Evolutionary conservation across 257 asterid species (phyloP).

Genomic region (Ocimum tenuiflorum): DNA sequence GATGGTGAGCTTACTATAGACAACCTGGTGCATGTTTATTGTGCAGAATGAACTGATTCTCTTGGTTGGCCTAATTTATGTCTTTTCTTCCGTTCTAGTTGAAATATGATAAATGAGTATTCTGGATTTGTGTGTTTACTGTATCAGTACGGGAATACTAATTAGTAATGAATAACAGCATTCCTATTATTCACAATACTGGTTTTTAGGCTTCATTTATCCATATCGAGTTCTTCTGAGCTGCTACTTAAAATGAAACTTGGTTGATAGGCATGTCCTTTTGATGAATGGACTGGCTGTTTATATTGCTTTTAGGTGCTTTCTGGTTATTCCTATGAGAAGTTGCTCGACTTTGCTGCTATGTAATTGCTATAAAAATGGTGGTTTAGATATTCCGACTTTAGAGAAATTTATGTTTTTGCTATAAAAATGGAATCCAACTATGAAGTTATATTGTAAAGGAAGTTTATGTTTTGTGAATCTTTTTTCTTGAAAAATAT

Average conservation of each 20-base stretch:
- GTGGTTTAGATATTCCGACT: not conserved
- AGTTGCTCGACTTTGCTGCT: not conserved
- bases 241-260: not conserved
- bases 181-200: not conserved
- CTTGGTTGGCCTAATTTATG: not conserved
- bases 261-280: not conserved
- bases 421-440: not conserved
- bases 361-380: not conserved
- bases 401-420: not conserved
- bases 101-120: not conserved
- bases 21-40: slow-evolving; percentile 7
- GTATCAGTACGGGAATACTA: not conserved
- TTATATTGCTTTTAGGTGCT: not conserved
- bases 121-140: not conserved
- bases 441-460: not conserved
- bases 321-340: not conserved
- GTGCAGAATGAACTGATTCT: not conserved
- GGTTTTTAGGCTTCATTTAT: not conserved
- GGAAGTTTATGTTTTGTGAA: not conserved
- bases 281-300: not conserved
- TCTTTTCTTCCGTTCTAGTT: not conserved
- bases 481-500: slow-evolving; percentile 7
- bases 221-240: not conserved
- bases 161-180: not conserved
- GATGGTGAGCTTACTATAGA: slow-evolving; percentile 57